These are phyloP conservation scores for Pythium coloratum DNA, from an alignment of 352 stramenopile genomes.

Conservation along the genomic window DNA sequence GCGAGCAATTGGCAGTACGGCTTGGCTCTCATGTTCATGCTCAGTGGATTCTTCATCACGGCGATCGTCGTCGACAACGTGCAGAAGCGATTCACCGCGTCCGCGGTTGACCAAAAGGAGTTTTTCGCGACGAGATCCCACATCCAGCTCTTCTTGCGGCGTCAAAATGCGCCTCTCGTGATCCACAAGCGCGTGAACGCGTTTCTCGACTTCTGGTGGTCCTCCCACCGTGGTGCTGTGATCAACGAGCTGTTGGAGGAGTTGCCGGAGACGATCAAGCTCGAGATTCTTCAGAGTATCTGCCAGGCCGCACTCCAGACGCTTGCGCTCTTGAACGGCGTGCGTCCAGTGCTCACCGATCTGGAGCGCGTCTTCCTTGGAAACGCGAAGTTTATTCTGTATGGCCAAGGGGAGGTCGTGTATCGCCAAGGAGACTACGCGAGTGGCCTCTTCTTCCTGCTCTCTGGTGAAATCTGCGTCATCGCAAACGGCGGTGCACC, in stretches of 20 bases:
- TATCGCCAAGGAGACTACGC: constrained; percentile 65
- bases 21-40: constrained; percentile 58
- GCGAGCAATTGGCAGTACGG: constrained; percentile 50
- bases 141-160: constrained; percentile 70
- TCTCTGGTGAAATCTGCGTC: constrained; percentile 54
- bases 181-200: constrained; percentile 69
- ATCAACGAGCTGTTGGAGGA: constrained; percentile 60
- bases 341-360: constrained; percentile 42
- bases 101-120: constrained; percentile 71
- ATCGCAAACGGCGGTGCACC: constrained; percentile 37
- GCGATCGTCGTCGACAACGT: constrained; percentile 74
- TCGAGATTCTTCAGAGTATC: constrained; percentile 60
- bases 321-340: constrained; percentile 43
- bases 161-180: constrained; percentile 51
- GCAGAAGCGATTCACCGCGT: constrained; percentile 76
- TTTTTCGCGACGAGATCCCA: constrained; percentile 57
- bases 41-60: constrained; percentile 75
- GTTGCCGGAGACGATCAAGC: constrained; percentile 58
- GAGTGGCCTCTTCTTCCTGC: constrained; percentile 55
- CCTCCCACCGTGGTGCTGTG: constrained; percentile 56
- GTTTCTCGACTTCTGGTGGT: constrained; percentile 81
- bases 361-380: constrained; percentile 61
- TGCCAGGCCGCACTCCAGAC: constrained; percentile 61
- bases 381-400: constrained; percentile 69
- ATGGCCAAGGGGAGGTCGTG: constrained; percentile 63